Evolutionary conservation across 2,329 filamentous ascomycete species (phyloP), one percentile per base, ranked within the genome.

Genomic region (Cryphonectria nitschkei): DNA sequence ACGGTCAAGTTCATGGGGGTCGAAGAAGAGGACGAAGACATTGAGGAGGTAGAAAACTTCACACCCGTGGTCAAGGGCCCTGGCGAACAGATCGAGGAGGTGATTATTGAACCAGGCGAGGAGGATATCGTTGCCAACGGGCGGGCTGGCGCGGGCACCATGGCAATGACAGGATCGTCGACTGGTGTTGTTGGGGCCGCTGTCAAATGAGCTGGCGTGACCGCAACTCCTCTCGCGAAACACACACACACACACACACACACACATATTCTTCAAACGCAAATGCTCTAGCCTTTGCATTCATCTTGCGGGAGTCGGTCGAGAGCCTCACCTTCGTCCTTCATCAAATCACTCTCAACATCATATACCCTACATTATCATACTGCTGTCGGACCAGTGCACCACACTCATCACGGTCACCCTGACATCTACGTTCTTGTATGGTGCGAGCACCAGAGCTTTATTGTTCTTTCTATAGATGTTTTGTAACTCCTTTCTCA

Each of bases 1-100:
- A 85, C 87, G 3, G 75, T 87, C 22, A 88, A 89, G 72, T 88
- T 83, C 60, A 78, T 79, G 2, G 77, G 82, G 0, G 82, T 83
- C 37, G 37, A 39, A 0, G 84, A 83, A 0, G 84, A 85, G 73
- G 80, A 76, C 26, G 82, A 85, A 68, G 84, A 85, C 64, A 83
- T 86, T 56, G 81, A 83, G 69, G 83, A 74, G 65, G 73, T 74
- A 2, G 73, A 74, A 9, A 67, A 32, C 39, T 74, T 74, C 43
- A 73, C 68, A 3, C 73, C 73, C 5, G 58, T 74, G 29, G 72
- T 73, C 8, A 54, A 70, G 2, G 70, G 72, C 0, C 73, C 73
- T 7, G 73, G 73, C 4, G 73, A 74, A 63, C 41, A 37, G 62
- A 62, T 74, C 34, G 70, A 72, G 70, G 73, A 74, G 70, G 41